Percentiles rank a stretch among this genome's conserved stretches.
Evolutionary conservation across 2,329 filamentous ascomycete genomes (phyloP).

Genomic region (Botrytis elliptica): DNA sequence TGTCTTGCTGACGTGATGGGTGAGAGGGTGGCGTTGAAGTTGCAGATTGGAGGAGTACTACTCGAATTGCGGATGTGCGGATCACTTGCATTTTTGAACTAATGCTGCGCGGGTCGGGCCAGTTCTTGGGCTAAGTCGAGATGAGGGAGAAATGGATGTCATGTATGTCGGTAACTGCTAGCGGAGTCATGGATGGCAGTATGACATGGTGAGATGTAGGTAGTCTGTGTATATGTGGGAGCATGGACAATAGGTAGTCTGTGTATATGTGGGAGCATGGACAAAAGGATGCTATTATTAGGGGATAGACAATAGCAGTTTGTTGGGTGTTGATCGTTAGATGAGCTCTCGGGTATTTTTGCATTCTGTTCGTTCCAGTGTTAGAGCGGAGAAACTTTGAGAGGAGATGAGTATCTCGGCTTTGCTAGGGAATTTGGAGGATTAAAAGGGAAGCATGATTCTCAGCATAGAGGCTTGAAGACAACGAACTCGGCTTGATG

Average conservation of each 20-base stretch:
- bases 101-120: conserved; percentile 2
- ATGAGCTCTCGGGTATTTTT: neutral
- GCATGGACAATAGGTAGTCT: neutral
- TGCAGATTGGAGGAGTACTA: neutral
- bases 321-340: neutral
- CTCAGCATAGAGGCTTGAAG: neutral
- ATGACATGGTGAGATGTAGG: neutral
- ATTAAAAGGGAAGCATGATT: neutral
- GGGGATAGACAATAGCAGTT: neutral
- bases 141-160: neutral
- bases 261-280: neutral
- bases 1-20: neutral
- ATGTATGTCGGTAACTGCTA: neutral
- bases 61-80: neutral
- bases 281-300: neutral
- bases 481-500: neutral
- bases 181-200: neutral
- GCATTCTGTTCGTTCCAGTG: neutral
- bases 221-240: neutral
- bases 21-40: neutral
- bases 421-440: neutral
- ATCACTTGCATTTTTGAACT: neutral
- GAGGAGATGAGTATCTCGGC: neutral
- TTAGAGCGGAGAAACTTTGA: neutral
- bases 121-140: neutral